Evolutionary conservation across 805 yeast genomes (phyloP).

Genomic region (Alloascoidea hylecoeti): DNA sequence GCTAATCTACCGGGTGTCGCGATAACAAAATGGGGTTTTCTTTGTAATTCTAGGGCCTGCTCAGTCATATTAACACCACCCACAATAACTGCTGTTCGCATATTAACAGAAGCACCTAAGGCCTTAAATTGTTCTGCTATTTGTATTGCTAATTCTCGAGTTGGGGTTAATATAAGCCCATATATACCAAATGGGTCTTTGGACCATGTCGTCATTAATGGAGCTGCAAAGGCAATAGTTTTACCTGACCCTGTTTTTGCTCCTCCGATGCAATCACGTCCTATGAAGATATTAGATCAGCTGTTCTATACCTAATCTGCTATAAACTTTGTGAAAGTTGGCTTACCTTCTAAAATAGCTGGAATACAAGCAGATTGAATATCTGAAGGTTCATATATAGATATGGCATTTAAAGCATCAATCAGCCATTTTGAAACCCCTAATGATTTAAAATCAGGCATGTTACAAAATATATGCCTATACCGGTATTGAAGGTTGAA

Average conservation of each 20-base stretch:
- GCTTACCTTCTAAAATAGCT: constrained; percentile 46
- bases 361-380: constrained; percentile 89
- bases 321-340: neutral
- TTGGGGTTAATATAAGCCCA: constrained; percentile 52
- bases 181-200: constrained; percentile 88
- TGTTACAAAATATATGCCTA: too few species aligned
- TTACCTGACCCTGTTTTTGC: constrained; percentile 98
- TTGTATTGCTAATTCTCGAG: constrained; percentile 88
- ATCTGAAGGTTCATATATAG: constrained; percentile 68
- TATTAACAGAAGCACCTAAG: constrained; percentile 78
- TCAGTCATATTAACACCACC: constrained; percentile 94
- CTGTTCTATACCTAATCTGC: neutral
- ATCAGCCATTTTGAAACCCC: constrained; percentile 82
- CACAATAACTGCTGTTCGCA: constrained; percentile 69
- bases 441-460: constrained; percentile 34
- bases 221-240: constrained; percentile 95
- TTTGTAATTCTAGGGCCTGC: constrained; percentile 71
- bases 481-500: too few species aligned
- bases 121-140: constrained; percentile 96
- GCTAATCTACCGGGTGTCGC: constrained; percentile 98
- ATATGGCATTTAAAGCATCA: constrained; percentile 73
- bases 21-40: constrained; percentile 82
- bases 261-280: constrained; percentile 93
- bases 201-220: constrained; percentile 90
- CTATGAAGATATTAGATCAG: constrained; percentile 6